Evolutionary conservation across 2,329 filamentous ascomycete genomes (phyloP).

Genomic region (Westerdykella ornata): DNA sequence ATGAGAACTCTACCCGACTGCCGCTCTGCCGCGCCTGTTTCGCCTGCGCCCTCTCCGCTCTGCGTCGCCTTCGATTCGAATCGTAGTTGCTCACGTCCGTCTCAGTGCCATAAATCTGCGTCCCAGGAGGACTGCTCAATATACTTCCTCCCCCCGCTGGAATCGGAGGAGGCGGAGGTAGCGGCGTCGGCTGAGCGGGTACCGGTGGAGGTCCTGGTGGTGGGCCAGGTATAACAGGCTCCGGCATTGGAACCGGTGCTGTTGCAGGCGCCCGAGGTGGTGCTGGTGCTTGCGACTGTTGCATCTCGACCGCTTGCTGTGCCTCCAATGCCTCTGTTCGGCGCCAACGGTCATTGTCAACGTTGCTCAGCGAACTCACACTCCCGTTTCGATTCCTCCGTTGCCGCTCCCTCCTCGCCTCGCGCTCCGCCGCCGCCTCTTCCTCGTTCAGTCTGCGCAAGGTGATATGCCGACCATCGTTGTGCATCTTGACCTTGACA

Average conservation of each 20-base stretch:
- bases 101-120: constrained; percentile 33
- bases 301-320: constrained; percentile 17
- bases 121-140: constrained; percentile 33
- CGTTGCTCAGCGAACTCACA: constrained; percentile 35
- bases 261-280: not conserved
- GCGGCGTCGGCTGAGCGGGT: constrained; percentile 10
- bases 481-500: constrained; percentile 60
- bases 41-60: constrained; percentile 37
- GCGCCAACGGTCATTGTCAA: constrained; percentile 36
- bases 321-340: constrained; percentile 35
- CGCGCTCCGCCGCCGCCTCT: constrained; percentile 55
- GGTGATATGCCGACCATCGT: constrained; percentile 57
- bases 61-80: constrained; percentile 33
- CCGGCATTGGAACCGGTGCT: constrained; percentile 23
- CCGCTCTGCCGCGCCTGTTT: constrained; percentile 31
- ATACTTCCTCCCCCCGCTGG: constrained; percentile 26
- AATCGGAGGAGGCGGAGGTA: constrained; percentile 33
- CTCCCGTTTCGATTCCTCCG: constrained; percentile 35
- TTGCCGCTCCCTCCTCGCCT: constrained; percentile 47
- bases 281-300: constrained; percentile 14
- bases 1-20: constrained; percentile 38
- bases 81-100: constrained; percentile 37
- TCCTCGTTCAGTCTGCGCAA: constrained; percentile 55
- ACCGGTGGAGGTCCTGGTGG: constrained; percentile 22
- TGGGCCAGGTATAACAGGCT: constrained; percentile 22